A percentile compares a stretch with the other conserved stretches of the same genome.
phyloP scores from a whole-genome alignment of 805 yeast species.

The Starmerella tilneyi region DNA sequence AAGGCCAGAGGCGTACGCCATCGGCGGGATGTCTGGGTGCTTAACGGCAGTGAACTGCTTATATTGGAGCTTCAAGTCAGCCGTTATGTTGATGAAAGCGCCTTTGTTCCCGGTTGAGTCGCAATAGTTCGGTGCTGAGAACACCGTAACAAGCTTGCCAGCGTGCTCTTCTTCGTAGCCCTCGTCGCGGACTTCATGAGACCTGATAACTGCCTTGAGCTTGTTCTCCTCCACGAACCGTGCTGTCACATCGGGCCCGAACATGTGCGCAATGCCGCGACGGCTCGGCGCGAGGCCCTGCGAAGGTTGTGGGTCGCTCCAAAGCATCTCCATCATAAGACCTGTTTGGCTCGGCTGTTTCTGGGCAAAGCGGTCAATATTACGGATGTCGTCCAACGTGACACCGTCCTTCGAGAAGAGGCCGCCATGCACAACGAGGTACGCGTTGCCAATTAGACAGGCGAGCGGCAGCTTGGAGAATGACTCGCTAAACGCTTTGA shows the following conservation, averaged over 20 bases:
- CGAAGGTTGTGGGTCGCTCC: constrained; percentile 89
- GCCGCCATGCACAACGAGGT: constrained; percentile 93
- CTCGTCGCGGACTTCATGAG: constrained; percentile 89
- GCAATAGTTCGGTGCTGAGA: constrained; percentile 96
- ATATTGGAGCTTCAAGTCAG: constrained; percentile 42
- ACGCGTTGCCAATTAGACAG: constrained; percentile 63
- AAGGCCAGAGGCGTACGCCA: constrained; percentile 62
- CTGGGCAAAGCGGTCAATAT: constrained; percentile 48
- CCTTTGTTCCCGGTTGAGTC: constrained; percentile 87
- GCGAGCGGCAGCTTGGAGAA: constrained; percentile 83
- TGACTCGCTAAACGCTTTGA: constrained; percentile 73
- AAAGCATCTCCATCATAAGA: constrained; percentile 86
- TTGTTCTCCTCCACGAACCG: constrained; percentile 62
- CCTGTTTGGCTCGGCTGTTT: constrained; percentile 87
- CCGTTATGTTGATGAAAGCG: constrained; percentile 66
- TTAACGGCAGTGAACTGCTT: constrained; percentile 68
- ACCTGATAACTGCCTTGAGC: constrained; percentile 71
- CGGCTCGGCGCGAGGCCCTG: constrained; percentile 79
- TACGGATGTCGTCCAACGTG: constrained; percentile 62
- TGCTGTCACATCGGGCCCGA: constrained; percentile 90
- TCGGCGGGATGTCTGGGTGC: constrained; percentile 86
- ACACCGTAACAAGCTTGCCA: constrained; percentile 82
- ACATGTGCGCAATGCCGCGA: constrained; percentile 91
- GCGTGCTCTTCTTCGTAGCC: constrained; percentile 85
- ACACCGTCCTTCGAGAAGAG: constrained; percentile 58